phyloP scores from a whole-genome alignment of 2,329 filamentous ascomycete species.

The Hypoxylon sp. region DNA sequence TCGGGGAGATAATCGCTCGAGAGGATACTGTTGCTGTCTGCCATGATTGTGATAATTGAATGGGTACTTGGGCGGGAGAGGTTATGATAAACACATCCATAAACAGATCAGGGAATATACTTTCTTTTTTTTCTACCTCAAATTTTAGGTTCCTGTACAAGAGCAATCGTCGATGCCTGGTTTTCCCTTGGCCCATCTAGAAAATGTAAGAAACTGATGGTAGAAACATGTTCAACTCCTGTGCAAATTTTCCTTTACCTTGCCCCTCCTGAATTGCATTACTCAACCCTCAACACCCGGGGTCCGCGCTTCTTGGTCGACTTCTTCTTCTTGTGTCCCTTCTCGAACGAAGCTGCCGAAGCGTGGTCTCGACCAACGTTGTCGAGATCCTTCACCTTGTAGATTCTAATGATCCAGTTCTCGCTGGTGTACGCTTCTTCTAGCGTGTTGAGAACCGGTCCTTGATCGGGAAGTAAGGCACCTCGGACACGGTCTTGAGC shows the following conservation, averaged over 20 bases:
- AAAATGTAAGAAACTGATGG: slow-evolving; percentile 5
- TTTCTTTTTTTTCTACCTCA: slow-evolving; percentile 17
- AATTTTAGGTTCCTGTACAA: slow-evolving; percentile 23
- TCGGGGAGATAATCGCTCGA: no score
- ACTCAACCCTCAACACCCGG: slow-evolving; percentile 76
- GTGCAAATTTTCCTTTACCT: not conserved
- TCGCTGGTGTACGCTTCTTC: slow-evolving; percentile 99
- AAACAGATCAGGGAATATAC: not conserved
- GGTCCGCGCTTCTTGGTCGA: slow-evolving; percentile 75
- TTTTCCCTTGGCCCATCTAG: slow-evolving; percentile 8
- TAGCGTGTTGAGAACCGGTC: slow-evolving; percentile 84
- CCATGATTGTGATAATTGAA: no score
- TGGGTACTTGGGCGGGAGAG: no score
- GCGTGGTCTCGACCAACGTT: slow-evolving; percentile 92
- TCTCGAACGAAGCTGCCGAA: slow-evolving; percentile 73
- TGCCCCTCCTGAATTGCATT: slow-evolving; percentile 42
- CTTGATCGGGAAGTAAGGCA: slow-evolving; percentile 79
- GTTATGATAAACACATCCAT: no score
- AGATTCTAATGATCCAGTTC: slow-evolving; percentile 99
- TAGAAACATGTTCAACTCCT: no score
- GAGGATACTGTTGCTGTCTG: no score
- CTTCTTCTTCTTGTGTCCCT: slow-evolving; percentile 87
- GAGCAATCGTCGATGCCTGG: slow-evolving; percentile 6
- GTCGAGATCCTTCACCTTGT: slow-evolving; percentile 99
- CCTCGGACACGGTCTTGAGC: slow-evolving; percentile 89